A percentile compares a stretch with the other conserved stretches of the same genome.
Evolutionary conservation across 2,329 filamentous ascomycete genomes (phyloP).

Genomic region (Rhinocladiella similis): DNA sequence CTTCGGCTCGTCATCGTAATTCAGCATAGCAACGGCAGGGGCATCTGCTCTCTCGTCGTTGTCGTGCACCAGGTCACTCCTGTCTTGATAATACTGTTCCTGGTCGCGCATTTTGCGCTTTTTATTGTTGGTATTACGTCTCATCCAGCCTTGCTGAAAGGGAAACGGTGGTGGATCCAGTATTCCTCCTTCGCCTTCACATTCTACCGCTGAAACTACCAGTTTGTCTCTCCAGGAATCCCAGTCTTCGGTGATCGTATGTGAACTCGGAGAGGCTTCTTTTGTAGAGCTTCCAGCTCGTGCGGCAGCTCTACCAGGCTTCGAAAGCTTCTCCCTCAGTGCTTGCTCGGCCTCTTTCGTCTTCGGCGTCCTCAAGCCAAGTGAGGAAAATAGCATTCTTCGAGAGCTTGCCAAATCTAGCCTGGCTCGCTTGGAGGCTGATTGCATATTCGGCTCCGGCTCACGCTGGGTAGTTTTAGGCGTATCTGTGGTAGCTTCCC

Average conservation of each 20-base stretch:
- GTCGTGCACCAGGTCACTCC: slow-evolving; percentile 38
- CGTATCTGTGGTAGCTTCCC: not conserved
- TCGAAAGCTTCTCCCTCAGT: slow-evolving; percentile 58
- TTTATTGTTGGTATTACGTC: slow-evolving; percentile 41
- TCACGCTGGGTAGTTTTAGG: not conserved
- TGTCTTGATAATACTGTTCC: slow-evolving; percentile 16
- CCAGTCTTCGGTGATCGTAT: slow-evolving; percentile 52
- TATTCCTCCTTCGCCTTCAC: slow-evolving; percentile 66
- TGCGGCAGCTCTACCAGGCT: slow-evolving; percentile 30
- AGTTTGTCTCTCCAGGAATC: slow-evolving; percentile 71
- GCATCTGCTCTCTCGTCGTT: slow-evolving; percentile 41
- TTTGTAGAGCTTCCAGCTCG: not conserved
- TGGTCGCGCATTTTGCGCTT: slow-evolving; percentile 19
- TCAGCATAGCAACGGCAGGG: slow-evolving; percentile 12
- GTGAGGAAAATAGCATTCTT: slow-evolving; percentile 69
- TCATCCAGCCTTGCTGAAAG: slow-evolving; percentile 78
- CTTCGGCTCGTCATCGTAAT: slow-evolving; percentile 16
- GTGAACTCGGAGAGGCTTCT: slow-evolving; percentile 34
- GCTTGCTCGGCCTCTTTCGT: slow-evolving; percentile 66
- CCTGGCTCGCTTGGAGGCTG: slow-evolving; percentile 38
- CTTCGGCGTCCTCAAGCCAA: slow-evolving; percentile 69
- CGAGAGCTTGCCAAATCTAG: slow-evolving; percentile 63
- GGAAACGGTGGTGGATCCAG: slow-evolving; percentile 82
- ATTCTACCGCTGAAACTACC: slow-evolving; percentile 77
- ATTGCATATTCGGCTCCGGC: slow-evolving; percentile 1